Conservation (phyloP, 257 asterid genomes). For the Petrea volubilis region DNA sequence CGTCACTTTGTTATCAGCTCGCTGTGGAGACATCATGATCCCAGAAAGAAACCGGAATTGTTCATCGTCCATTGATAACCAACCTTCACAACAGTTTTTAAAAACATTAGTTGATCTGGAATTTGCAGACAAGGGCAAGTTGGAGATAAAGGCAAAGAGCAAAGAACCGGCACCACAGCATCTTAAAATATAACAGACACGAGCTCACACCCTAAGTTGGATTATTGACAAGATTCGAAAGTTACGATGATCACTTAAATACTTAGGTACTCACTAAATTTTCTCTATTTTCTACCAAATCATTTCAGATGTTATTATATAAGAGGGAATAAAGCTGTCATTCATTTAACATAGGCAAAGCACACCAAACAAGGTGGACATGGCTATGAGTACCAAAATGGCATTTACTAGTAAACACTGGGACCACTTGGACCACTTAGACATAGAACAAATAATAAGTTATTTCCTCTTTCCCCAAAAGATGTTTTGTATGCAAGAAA, state of each 20-base stretch:
- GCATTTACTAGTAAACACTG: not conserved
- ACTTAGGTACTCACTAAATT: not conserved
- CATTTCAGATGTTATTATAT: not conserved
- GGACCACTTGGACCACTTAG: not conserved
- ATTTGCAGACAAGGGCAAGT: slow-evolving; percentile 4
- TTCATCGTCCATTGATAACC: slow-evolving; percentile 79
- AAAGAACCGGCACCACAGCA: not conserved
- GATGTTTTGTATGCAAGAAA: not conserved
- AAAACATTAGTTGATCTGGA: slow-evolving; percentile 17
- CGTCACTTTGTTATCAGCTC: slow-evolving; percentile 26
- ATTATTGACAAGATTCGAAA: not conserved
- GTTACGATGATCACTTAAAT: not conserved
- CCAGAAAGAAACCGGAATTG: slow-evolving; percentile 62
- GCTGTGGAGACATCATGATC: slow-evolving; percentile 49
- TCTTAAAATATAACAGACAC: not conserved
- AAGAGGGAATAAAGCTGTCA: not conserved
- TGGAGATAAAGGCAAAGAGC: slow-evolving; percentile 1
- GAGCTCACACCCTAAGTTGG: not conserved
- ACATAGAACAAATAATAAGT: not conserved
- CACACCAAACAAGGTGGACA: not conserved
- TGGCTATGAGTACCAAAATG: not conserved
- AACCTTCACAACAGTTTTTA: slow-evolving; percentile 51
- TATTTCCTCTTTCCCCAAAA: not conserved
- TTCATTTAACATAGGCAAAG: not conserved
- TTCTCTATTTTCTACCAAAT: not conserved